Evolutionary conservation across 139 green algal species (phyloP), one percentile per base, ranked within the genome.

Genomic region (Gonium pectorale): DNA sequence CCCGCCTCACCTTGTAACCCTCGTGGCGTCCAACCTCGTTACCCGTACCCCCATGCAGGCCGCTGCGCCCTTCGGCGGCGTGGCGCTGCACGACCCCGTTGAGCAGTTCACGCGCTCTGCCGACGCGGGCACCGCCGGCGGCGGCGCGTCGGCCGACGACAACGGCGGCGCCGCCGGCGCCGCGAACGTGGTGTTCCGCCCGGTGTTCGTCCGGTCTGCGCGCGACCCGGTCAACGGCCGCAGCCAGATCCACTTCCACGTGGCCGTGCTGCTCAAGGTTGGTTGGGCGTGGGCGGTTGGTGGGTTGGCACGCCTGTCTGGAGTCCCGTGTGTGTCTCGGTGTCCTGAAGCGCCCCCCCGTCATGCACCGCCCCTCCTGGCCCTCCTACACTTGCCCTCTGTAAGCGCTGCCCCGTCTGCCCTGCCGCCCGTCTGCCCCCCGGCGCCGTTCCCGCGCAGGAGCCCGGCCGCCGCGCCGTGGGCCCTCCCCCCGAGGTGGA

Each of bases 151-250:
- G n/a, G n/a, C n/a, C n/a, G n/a, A n/a, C n/a, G n/a, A n/a, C n/a
- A n/a, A n/a, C n/a, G n/a, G n/a, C n/a, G n/a, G n/a, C n/a, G n/a
- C n/a, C n/a, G n/a, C n/a, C n/a, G n/a, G n/a, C n/a, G n/a, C 31
- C 7, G 63, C 62, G 29, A 44, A 84, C 31, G n/a, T 84, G 7
- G 63, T 75, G 78, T 84, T 84, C 78, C 62, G 78, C 44, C 78
- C 78, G 4, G 63, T 84, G 78, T 84, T 84, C 44, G 78, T 67
- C 17, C 44, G 67, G 44, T 51, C 78, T 33, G 41, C 22, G 0
- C 78, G 33, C 1, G 46, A 73, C 21, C 62, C 78, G 22, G 21
- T 21, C 0, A 41, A 82, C 22, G 41, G 37, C 60, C n/a, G 38
- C 1, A 62, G 26, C 43, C 44, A 74, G 63, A 51, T 75, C 33